These are phyloP conservation scores for Peribolospora kevripleyi DNA, from an alignment of 768 basidiomycete species.

Conservation along the genomic window DNA sequence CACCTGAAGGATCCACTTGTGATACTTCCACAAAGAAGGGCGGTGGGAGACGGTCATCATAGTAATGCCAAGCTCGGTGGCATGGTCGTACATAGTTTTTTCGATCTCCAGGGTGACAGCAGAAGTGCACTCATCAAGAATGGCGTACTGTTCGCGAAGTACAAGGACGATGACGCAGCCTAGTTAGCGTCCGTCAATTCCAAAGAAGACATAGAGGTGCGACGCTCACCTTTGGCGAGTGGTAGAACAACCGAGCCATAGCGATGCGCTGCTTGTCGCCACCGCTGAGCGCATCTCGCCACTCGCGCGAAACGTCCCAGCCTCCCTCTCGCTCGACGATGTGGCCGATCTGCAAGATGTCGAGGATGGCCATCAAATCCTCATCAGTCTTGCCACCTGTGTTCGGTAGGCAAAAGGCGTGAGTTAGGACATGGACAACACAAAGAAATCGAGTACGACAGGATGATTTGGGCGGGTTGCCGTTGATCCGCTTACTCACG, in stretches of 20 bases:
- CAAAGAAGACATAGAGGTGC: not conserved
- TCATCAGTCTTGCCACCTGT: slow-evolving; percentile 47
- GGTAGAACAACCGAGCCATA: slow-evolving; percentile 91
- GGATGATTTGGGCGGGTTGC: not conserved
- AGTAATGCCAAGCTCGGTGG: slow-evolving; percentile 55
- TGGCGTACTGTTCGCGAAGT: slow-evolving; percentile 43
- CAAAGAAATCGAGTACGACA: not conserved
- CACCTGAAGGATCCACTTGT: slow-evolving; percentile 16
- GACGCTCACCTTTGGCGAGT: slow-evolving; percentile 50
- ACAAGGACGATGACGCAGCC: not conserved
- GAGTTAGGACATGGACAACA: not conserved
- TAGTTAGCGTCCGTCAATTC: not conserved
- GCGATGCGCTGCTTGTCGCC: slow-evolving; percentile 94
- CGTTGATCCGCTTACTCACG: slow-evolving; percentile 27
- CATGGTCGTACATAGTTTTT: slow-evolving; percentile 82
- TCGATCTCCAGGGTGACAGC: slow-evolving; percentile 82
- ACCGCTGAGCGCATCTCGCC: slow-evolving; percentile 78
- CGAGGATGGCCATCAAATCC: slow-evolving; percentile 45
- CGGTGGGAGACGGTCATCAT: slow-evolving; percentile 86
- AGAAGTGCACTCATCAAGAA: slow-evolving; percentile 87
- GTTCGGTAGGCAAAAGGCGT: not conserved
- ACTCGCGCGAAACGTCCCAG: slow-evolving; percentile 70
- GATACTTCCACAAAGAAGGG: slow-evolving; percentile 61
- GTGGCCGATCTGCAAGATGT: slow-evolving; percentile 55
- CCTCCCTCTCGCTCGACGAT: slow-evolving; percentile 91